Evolutionary conservation across 2,329 filamentous ascomycete species (phyloP).

Genomic region (Emmonsiellopsis sp.): DNA sequence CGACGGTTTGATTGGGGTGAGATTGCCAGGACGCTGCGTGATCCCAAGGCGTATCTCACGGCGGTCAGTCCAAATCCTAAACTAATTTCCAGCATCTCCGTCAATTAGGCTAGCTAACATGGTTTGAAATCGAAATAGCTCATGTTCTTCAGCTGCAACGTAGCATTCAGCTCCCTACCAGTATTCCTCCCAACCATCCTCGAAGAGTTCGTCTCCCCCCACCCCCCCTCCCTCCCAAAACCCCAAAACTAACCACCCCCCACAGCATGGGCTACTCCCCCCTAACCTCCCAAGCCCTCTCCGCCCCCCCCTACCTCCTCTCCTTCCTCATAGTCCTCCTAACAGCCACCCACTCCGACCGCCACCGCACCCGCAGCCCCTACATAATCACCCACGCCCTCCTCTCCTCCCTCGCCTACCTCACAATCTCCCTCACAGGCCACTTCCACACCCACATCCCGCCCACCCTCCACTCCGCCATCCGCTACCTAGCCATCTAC

Average conservation of each 20-base stretch:
- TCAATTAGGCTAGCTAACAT: background rate
- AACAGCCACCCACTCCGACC: slow-evolving; percentile 66
- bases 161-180: slow-evolving; percentile 78
- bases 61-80: slow-evolving; percentile 37
- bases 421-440: slow-evolving; percentile 50
- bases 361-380: slow-evolving; percentile 49
- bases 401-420: slow-evolving; percentile 56
- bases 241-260: slow-evolving; percentile 2
- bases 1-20: slow-evolving; percentile 46
- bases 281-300: slow-evolving; percentile 63
- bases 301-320: slow-evolving; percentile 71
- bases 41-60: slow-evolving; percentile 66
- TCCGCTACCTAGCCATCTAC: slow-evolving; percentile 66
- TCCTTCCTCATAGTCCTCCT: slow-evolving; percentile 64
- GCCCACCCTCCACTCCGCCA: slow-evolving; percentile 24
- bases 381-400: slow-evolving; percentile 63
- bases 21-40: slow-evolving; percentile 49
- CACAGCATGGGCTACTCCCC: slow-evolving; percentile 59
- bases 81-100: background rate
- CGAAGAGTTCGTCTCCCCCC: slow-evolving; percentile 37
- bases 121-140: slow-evolving; percentile 23
- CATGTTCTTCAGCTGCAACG: slow-evolving; percentile 83
- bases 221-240: background rate
- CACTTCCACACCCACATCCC: slow-evolving; percentile 33
- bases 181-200: slow-evolving; percentile 81